A percentile compares a stretch with the other conserved stretches of the same genome.
These are phyloP conservation scores for Rutstroemia sp. DNA, from an alignment of 2,329 filamentous ascomycete genomes.

Conservation along the genomic window DNA sequence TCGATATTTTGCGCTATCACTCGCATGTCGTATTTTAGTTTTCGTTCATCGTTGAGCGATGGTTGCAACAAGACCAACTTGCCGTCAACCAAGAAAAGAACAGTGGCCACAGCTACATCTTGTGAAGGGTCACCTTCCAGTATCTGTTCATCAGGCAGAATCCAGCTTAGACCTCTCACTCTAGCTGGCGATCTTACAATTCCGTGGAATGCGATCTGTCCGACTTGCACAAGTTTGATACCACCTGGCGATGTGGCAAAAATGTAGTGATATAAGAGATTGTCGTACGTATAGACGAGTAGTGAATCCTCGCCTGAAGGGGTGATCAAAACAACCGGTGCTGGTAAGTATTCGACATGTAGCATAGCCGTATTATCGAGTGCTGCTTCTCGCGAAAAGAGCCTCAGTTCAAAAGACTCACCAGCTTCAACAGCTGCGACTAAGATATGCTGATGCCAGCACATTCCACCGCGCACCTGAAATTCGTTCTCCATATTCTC, in stretches of 20 bases:
- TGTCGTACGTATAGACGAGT: conserved; percentile 94
- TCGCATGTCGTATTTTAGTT: conserved; percentile 96
- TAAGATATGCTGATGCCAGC: conserved; percentile 94
- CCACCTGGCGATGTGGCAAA: conserved; percentile 65
- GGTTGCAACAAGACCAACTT: conserved; percentile 91
- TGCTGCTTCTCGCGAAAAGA: conserved; percentile 81
- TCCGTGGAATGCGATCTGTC: conserved; percentile 94
- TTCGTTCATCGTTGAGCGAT: conserved; percentile 70
- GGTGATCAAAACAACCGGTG: conserved; percentile 83
- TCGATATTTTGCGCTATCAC: conserved; percentile 94
- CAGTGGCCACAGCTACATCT: conserved; percentile 87
- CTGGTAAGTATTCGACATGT: conserved; percentile 69
- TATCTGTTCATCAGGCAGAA: conserved; percentile 84
- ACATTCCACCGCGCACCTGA: conserved; percentile 90
- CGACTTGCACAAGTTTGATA: conserved; percentile 81
- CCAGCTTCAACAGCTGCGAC: conserved; percentile 88
- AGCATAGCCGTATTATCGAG: conserved; percentile 68
- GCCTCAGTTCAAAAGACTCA: conserved; percentile 74
- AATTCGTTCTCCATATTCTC: conserved; percentile 81
- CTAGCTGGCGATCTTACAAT: conserved; percentile 90
- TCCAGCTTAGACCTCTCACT: conserved; percentile 91
- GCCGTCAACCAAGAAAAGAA: conserved; percentile 93
- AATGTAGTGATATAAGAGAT: conserved; percentile 89
- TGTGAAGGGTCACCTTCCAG: conserved; percentile 89
- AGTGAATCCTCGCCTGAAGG: conserved; percentile 90